phyloP scores from a whole-genome alignment of 148 eudicot species.

The Euryodendron excelsum region DNA sequence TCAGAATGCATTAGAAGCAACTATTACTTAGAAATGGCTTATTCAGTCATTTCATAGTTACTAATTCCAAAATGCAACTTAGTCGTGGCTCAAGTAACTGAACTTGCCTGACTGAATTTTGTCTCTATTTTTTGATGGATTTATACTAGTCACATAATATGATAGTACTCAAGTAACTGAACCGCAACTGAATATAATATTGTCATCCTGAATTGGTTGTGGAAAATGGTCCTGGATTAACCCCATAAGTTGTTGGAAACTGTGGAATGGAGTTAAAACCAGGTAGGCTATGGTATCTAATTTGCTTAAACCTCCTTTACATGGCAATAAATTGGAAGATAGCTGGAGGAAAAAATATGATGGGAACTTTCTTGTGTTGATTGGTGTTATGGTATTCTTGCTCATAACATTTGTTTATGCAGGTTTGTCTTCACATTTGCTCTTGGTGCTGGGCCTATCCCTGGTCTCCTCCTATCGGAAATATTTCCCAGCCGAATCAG shows the following conservation, averaged over 20 bases:
- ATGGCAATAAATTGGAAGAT: neutral
- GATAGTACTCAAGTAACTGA: neutral
- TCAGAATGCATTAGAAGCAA: neutral
- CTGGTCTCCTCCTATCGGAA: slow-evolving; percentile 81
- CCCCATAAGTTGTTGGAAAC: neutral
- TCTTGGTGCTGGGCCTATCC: slow-evolving; percentile 88
- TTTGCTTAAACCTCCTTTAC: neutral
- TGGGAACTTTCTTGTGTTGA: neutral
- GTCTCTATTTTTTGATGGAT: neutral
- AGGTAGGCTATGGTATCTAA: neutral
- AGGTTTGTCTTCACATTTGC: slow-evolving; percentile 77
- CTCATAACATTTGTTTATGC: slow-evolving; percentile 18
- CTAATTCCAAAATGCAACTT: neutral
- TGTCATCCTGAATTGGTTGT: neutral
- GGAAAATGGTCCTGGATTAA: neutral
- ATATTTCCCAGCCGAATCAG: slow-evolving; percentile 73
- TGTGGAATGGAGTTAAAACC: neutral
- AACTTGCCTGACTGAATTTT: no score
- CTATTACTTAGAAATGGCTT: neutral
- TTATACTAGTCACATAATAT: neutral
- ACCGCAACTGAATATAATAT: neutral
- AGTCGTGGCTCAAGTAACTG: neutral
- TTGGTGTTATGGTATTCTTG: neutral
- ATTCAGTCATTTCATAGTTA: slow-evolving; percentile 6
- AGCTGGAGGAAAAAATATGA: neutral